Conservation (phyloP, 2,329 filamentous ascomycete genomes). For the Pleurostoma richardsiae region DNA sequence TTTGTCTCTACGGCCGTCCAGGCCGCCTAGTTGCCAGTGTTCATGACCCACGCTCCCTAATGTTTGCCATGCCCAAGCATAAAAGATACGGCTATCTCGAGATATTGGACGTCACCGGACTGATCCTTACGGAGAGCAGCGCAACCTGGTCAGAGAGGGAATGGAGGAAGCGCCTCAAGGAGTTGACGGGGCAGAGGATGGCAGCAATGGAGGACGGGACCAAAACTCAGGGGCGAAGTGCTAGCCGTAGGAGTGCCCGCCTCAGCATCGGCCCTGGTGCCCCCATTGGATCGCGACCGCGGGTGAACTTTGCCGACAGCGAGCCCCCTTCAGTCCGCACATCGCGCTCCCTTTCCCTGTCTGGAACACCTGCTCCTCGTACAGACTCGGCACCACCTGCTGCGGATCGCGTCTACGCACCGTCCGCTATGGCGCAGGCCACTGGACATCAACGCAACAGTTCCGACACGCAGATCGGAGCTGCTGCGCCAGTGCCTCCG, state of each 20-base stretch:
- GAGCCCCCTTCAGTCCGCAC: slow-evolving; percentile 44
- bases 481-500: slow-evolving; percentile 14
- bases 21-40: slow-evolving; percentile 82
- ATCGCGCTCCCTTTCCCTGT: slow-evolving; percentile 46
- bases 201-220: slow-evolving; percentile 52
- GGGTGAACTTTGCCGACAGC: slow-evolving; percentile 53
- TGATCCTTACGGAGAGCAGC: slow-evolving; percentile 77
- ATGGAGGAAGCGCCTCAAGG: slow-evolving; percentile 86
- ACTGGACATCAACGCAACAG: slow-evolving; percentile 38
- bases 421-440: slow-evolving; percentile 24
- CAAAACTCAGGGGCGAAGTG: slow-evolving; percentile 41
- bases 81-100: slow-evolving; percentile 88
- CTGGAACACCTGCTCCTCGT: slow-evolving; percentile 29
- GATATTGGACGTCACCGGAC: slow-evolving; percentile 72
- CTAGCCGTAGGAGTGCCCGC: slow-evolving; percentile 53
- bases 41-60: slow-evolving; percentile 80
- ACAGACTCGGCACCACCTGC: slow-evolving; percentile 48
- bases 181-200: slow-evolving; percentile 78
- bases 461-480: slow-evolving; percentile 36
- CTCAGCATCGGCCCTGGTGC: slow-evolving; percentile 43
- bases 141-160: slow-evolving; percentile 76
- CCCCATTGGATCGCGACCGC: slow-evolving; percentile 27
- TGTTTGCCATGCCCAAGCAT: slow-evolving; percentile 96
- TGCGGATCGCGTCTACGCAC: slow-evolving; percentile 27
- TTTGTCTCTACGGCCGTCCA: slow-evolving; percentile 85